Percentiles rank a stretch among this genome's conserved stretches.
Evolutionary conservation across 768 basidiomycete species (phyloP).

Genomic region (Boletus rubroflammeus): DNA sequence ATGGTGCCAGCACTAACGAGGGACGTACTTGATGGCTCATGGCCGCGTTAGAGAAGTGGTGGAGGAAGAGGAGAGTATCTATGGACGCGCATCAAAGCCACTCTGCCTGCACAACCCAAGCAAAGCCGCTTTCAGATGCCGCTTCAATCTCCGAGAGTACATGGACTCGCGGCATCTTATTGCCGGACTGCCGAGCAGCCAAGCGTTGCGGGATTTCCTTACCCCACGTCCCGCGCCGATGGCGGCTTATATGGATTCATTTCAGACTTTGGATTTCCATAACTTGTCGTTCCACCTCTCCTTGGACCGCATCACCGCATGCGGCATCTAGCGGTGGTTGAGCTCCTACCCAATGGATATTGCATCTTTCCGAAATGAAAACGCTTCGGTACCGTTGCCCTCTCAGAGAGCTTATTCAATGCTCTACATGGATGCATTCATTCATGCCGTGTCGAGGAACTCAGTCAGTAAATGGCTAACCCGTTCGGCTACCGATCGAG

Average conservation of each 20-base stretch:
- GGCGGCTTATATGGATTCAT: background rate
- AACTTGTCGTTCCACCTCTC: background rate
- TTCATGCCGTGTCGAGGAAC: background rate
- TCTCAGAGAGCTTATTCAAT: background rate
- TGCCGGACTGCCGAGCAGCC: slow-evolving; percentile 25
- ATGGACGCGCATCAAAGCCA: slow-evolving; percentile 34
- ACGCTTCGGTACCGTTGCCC: background rate
- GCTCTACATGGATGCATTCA: background rate
- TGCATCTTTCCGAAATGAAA: slow-evolving; percentile 17
- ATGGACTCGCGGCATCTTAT: slow-evolving; percentile 11
- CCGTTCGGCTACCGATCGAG: background rate
- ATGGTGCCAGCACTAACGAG: slow-evolving; percentile 68
- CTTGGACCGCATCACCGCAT: too few species aligned
- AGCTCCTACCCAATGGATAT: background rate
- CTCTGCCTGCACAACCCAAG: slow-evolving; percentile 31
- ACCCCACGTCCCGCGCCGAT: background rate
- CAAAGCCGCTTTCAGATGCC: slow-evolving; percentile 23
- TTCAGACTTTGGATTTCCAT: background rate
- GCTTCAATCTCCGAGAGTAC: slow-evolving; percentile 21
- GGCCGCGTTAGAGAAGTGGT: slow-evolving; percentile 31
- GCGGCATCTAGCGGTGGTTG: too few species aligned
- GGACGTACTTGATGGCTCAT: slow-evolving; percentile 69
- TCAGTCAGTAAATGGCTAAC: background rate
- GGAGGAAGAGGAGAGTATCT: slow-evolving; percentile 21
- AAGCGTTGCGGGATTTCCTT: background rate